These are phyloP conservation scores for Tilletia walkeri DNA, from an alignment of 1,284 basidiomycete genomes.

Conservation along the genomic window DNA sequence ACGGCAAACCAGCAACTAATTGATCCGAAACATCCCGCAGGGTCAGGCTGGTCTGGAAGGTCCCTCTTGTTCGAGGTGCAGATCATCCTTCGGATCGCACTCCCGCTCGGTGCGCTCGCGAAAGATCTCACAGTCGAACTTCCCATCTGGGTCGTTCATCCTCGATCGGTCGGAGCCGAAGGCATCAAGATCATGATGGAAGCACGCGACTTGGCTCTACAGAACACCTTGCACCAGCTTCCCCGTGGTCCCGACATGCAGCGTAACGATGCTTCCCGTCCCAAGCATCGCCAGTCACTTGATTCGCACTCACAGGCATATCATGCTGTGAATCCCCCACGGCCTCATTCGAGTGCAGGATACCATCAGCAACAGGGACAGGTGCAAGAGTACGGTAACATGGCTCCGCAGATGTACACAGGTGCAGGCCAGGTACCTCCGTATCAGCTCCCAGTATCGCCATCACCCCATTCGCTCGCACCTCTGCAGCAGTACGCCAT, in stretches of 20 bases:
- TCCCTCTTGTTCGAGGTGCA: constrained; percentile 40
- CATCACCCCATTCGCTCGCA: constrained; percentile 14
- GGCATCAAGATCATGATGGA: constrained; percentile 18
- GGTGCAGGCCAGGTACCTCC: not conserved
- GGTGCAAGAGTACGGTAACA: not conserved
- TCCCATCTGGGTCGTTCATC: constrained; percentile 45
- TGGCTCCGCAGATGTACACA: not conserved
- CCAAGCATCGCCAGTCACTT: constrained; percentile 1
- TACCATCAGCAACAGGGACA: not conserved
- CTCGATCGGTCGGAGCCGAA: constrained; percentile 31
- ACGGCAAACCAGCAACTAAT: not conserved
- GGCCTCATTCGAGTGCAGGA: constrained; percentile 13
- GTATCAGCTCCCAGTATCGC: not conserved
- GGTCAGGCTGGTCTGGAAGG: constrained; percentile 13
- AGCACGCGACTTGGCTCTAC: constrained; percentile 5
- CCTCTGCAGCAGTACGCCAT: constrained; percentile 32
- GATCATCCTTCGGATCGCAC: constrained; percentile 34
- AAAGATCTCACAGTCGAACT: constrained; percentile 47
- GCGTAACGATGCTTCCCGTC: constrained; percentile 16
- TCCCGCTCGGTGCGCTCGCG: constrained; percentile 44
- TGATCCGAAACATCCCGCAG: not conserved
- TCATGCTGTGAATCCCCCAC: not conserved
- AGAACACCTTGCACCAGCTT: constrained; percentile 12
- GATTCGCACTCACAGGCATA: constrained; percentile 5
- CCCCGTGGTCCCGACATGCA: constrained; percentile 21